Conservation (phyloP, 1,139 yeast genomes). For the Candida glucosophila region DNA sequence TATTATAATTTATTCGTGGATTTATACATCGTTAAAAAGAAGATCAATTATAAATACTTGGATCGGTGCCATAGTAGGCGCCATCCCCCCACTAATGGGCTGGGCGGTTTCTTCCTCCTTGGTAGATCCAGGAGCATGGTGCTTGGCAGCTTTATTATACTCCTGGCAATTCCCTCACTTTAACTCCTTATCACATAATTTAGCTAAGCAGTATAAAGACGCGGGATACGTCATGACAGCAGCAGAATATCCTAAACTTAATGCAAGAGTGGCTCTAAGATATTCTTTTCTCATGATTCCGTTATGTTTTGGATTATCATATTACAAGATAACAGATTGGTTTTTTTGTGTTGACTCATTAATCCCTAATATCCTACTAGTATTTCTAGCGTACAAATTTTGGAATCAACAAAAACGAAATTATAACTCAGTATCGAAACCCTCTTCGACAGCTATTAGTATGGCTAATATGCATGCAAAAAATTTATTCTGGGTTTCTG, state of each 20-base stretch:
- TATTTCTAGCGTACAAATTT: slow-evolving; percentile 71
- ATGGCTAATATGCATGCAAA: slow-evolving; percentile 64
- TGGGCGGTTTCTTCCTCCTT: slow-evolving; percentile 94
- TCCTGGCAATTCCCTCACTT: slow-evolving; percentile 99
- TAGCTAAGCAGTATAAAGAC: slow-evolving; percentile 75
- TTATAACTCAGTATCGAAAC: slow-evolving; percentile 29
- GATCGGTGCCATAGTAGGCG: slow-evolving; percentile 98
- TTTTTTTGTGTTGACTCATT: slow-evolving; percentile 74
- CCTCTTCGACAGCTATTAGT: slow-evolving; percentile 46
- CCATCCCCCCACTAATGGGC: slow-evolving; percentile 98
- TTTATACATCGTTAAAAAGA: slow-evolving; percentile 85
- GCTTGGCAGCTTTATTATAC: slow-evolving; percentile 77
- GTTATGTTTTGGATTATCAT: slow-evolving; percentile 73
- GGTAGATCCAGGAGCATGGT: slow-evolving; percentile 89
- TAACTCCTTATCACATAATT: slow-evolving; percentile 82
- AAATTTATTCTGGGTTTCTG: slow-evolving; percentile 88
- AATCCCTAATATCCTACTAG: slow-evolving; percentile 76
- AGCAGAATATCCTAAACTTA: slow-evolving; percentile 81
- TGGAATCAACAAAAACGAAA: slow-evolving; percentile 70
- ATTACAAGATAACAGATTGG: slow-evolving; percentile 77
- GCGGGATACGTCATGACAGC: slow-evolving; percentile 98
- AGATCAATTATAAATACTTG: slow-evolving; percentile 83
- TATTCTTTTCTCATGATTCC: slow-evolving; percentile 91
- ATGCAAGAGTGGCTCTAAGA: slow-evolving; percentile 88
- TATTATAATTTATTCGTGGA: slow-evolving; percentile 77